A percentile compares a stretch with the other conserved stretches of the same genome.
Conservation (phyloP, 1,284 basidiomycete genomes). For the Fomes fomentarius region DNA sequence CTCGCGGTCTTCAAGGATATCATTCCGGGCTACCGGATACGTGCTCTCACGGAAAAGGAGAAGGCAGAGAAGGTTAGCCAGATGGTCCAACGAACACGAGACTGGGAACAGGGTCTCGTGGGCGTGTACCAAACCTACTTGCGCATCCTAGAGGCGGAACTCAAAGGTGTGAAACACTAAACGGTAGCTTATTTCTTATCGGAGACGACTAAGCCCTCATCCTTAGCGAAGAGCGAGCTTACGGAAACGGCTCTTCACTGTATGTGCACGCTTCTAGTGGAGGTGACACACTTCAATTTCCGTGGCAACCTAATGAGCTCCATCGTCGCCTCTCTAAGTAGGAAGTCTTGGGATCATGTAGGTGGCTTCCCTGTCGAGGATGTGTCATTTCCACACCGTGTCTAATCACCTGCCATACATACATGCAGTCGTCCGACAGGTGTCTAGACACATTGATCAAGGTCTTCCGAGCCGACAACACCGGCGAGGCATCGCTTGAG, state of each 20-base stretch:
- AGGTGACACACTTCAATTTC: slow-evolving; percentile 98
- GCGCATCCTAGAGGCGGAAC: slow-evolving; percentile 81
- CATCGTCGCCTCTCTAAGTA: slow-evolving; percentile 84
- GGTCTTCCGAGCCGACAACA: slow-evolving; percentile 82
- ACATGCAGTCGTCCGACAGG: slow-evolving; percentile 72
- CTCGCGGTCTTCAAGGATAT: slow-evolving; percentile 96
- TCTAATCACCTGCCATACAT: slow-evolving; percentile 1
- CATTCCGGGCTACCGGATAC: slow-evolving; percentile 90
- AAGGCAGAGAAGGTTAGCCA: slow-evolving; percentile 94
- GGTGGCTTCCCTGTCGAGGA: slow-evolving; percentile 25
- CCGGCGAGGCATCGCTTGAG: slow-evolving; percentile 84
- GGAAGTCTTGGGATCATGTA: slow-evolving; percentile 87
- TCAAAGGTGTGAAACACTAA: slow-evolving; percentile 66
- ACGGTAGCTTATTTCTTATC: not conserved
- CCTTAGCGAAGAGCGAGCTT: slow-evolving; percentile 72
- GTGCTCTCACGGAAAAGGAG: slow-evolving; percentile 88
- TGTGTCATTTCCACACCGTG: not conserved
- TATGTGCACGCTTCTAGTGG: slow-evolving; percentile 84
- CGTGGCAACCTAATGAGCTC: slow-evolving; percentile 90
- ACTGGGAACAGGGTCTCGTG: slow-evolving; percentile 97
- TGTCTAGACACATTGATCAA: slow-evolving; percentile 82
- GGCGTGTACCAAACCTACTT: slow-evolving; percentile 89
- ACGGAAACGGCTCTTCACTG: slow-evolving; percentile 77
- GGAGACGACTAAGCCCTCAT: slow-evolving; percentile 23
- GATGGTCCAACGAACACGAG: slow-evolving; percentile 87